phyloP scores from a whole-genome alignment of 129 eudicot species.

The Flaveria trinervia region DNA sequence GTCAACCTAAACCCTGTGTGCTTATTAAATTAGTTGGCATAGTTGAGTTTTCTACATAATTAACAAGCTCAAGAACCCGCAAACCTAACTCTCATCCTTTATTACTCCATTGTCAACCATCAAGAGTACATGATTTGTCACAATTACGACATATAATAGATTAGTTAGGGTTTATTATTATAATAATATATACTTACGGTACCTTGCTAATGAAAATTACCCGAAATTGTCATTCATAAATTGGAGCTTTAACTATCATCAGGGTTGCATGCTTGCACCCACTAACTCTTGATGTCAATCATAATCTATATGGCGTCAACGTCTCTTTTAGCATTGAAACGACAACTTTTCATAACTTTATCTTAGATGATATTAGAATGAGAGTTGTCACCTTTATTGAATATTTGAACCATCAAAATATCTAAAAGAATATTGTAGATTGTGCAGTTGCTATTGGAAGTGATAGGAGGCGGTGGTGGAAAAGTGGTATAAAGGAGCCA shows the following conservation, averaged over 20 bases:
- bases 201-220: no score
- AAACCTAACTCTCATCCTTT: no score
- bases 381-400: constrained; percentile 1
- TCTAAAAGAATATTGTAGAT: constrained; percentile 7
- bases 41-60: no score
- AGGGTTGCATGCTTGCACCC: constrained; percentile 6
- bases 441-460: constrained; percentile 29
- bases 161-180: no score
- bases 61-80: no score
- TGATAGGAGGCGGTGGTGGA: constrained; percentile 36
- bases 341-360: background rate
- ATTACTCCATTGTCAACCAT: no score
- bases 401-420: background rate
- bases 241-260: background rate
- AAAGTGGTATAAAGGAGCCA: constrained; percentile 34
- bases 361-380: background rate
- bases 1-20: no score
- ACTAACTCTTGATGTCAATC: background rate
- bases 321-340: constrained; percentile 1
- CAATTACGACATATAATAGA: no score
- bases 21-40: no score
- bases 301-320: background rate
- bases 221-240: background rate
- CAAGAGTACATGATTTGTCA: no score
- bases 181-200: no score